These are phyloP conservation scores for Monosporozyma yasuniensis DNA, from an alignment of 805 yeast species.

Conservation along the genomic window DNA sequence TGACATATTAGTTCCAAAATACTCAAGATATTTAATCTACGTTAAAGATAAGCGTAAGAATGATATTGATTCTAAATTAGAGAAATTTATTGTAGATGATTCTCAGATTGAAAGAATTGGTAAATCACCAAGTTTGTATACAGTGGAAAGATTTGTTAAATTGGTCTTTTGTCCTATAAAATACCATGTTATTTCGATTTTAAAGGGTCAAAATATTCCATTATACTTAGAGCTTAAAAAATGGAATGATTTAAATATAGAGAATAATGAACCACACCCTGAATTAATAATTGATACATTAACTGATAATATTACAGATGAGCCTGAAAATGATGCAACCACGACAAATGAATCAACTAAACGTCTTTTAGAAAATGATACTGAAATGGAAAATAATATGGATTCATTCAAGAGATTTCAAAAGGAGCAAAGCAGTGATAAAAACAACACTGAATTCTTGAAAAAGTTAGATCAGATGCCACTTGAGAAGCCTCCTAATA, in stretches of 20 bases:
- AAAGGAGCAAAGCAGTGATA: not conserved
- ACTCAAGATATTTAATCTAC: constrained; percentile 59
- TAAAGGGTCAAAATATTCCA: not conserved
- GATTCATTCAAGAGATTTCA: not conserved
- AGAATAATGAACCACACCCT: not conserved
- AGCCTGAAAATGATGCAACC: not conserved
- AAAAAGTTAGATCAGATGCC: not conserved
- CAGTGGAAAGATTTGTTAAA: constrained; percentile 66
- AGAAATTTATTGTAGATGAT: constrained; percentile 62
- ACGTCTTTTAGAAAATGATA: not conserved
- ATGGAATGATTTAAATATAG: not conserved
- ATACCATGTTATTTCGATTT: not conserved
- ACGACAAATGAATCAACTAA: not conserved
- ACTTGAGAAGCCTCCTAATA: not conserved
- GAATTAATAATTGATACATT: too few species aligned
- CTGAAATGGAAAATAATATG: not conserved
- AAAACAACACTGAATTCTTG: not conserved
- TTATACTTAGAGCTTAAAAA: not conserved
- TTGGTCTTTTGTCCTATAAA: not conserved
- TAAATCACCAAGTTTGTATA: constrained; percentile 76
- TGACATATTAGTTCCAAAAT: constrained; percentile 40
- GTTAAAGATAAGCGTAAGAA: not conserved
- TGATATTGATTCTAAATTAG: not conserved
- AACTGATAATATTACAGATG: not conserved
- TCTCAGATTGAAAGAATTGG: constrained; percentile 69